Percentiles rank a stretch among this genome's conserved stretches.
phyloP scores from a whole-genome alignment of 306 rosid species.

The Quercus agrifolia region DNA sequence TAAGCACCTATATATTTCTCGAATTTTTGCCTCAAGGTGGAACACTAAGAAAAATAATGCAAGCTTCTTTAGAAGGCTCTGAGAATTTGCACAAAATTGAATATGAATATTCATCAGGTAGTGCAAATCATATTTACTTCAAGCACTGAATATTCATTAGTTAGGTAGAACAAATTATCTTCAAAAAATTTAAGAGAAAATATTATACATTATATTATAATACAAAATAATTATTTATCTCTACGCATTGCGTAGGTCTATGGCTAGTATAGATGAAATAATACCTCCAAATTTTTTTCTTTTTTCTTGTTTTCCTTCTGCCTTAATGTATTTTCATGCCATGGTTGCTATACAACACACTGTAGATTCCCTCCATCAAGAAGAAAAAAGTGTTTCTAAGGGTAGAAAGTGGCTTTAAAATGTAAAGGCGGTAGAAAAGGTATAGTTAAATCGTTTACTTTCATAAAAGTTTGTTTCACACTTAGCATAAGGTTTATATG shows the following conservation, averaged over 20 bases:
- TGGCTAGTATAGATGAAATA: too few species aligned
- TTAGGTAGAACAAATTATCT: too few species aligned
- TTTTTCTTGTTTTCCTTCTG: background rate
- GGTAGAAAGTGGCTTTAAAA: too few species aligned
- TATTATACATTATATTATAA: too few species aligned
- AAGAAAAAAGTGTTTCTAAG: conserved; percentile 49
- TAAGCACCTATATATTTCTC: conserved; percentile 28
- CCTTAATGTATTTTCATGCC: conserved; percentile 1
- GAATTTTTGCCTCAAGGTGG: conserved; percentile 56
- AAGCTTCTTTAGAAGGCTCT: conserved; percentile 56
- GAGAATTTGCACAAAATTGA: conserved; percentile 3
- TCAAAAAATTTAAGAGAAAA: too few species aligned
- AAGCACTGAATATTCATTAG: background rate
- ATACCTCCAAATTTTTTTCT: background rate
- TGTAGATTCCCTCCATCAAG: conserved; percentile 80
- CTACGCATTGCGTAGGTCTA: too few species aligned
- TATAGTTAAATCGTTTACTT: conserved; percentile 10
- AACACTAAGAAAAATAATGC: conserved; percentile 53
- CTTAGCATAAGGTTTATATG: background rate
- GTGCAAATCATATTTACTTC: background rate
- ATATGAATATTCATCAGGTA: background rate
- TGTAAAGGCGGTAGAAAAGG: conserved; percentile 2
- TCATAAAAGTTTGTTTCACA: background rate
- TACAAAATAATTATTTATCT: too few species aligned
- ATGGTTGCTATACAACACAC: conserved; percentile 24